Evolutionary conservation across 352 stramenopile genomes (phyloP), one percentile per base, ranked within the genome.

Genomic region (Phytophthora multivora): DNA sequence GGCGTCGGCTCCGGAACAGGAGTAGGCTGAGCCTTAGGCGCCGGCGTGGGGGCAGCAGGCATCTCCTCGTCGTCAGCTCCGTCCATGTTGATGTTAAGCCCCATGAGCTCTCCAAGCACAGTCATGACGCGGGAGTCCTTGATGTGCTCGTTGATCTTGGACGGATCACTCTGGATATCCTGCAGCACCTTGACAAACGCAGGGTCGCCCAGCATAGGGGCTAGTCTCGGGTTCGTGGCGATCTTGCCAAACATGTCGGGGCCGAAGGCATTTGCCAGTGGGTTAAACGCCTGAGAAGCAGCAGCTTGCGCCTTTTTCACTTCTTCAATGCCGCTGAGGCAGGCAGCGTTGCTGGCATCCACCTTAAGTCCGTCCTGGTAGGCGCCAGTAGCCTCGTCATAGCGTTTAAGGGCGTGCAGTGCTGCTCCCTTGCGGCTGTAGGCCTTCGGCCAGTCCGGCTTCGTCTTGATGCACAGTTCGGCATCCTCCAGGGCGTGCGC

Each of bases 351-450:
- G 47, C 63, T 66, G 0, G 95, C 89, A 56, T 98, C 98, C 46
- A 98, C 85, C 36, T 80, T 73, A 4, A 99, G 77, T 30, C 89
- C 94, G 12, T 89, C 74, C 23, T 93, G 69, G 68, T 96, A 98
- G 19, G 91, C 88, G 31, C 76, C 65, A 9, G 94, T 66, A 28
- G 93, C 90, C 10, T 97, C 88, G 25, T 96, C 84, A 56, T 96
- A 96, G 51, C 85, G 71, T 13, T 71, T 69, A 7, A 99, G 75
- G n/a, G 93, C 71, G 80, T 99, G 97, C 30, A 99, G 82, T 13
- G 97, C 97, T 13, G 97, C 97, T 45, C 97, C 98, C 80, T 99
- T 99, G 65, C 98, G 89, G 21, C 88, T 93, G 79, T 99, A 99
- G 35, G 96, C 98, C 78, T 99, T 99, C 47, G 91, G 68, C 95